Conservation (phyloP, 1,139 yeast species). For the Trichomonascaceae sp. region DNA sequence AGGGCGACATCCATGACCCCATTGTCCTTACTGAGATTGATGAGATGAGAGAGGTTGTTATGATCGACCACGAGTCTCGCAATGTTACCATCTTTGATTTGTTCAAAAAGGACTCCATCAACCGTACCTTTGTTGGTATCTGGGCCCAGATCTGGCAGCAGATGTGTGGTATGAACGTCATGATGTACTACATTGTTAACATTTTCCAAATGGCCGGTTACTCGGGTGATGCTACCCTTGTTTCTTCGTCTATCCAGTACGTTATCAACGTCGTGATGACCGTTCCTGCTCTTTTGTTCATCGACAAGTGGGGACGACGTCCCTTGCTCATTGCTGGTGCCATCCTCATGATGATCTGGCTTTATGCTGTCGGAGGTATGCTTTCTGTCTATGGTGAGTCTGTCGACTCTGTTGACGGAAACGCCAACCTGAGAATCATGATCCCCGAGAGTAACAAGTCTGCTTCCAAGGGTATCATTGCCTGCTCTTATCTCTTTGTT, state of each 20-base stretch:
- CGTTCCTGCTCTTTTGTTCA: slow-evolving; percentile 32
- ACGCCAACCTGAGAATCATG: slow-evolving; percentile 37
- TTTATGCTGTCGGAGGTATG: slow-evolving; percentile 28
- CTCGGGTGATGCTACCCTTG: slow-evolving; percentile 23
- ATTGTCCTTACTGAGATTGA: slow-evolving; percentile 43
- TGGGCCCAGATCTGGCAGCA: slow-evolving; percentile 62
- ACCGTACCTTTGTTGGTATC: slow-evolving; percentile 40
- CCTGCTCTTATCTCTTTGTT: slow-evolving; percentile 49
- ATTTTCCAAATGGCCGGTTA: slow-evolving; percentile 28
- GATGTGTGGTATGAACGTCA: slow-evolving; percentile 58
- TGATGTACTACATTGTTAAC: slow-evolving; percentile 33
- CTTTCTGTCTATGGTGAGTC: slow-evolving; percentile 30
- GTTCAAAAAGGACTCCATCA: slow-evolving; percentile 34
- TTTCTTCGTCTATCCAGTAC: slow-evolving; percentile 46
- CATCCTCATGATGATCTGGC: slow-evolving; percentile 31
- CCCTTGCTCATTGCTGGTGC: slow-evolving; percentile 29
- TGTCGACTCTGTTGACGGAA: slow-evolving; percentile 28
- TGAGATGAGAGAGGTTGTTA: slow-evolving; percentile 38
- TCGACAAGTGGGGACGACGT: slow-evolving; percentile 44
- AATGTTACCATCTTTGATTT: slow-evolving; percentile 30
- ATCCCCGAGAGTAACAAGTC: slow-evolving; percentile 28
- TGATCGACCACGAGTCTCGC: slow-evolving; percentile 15
- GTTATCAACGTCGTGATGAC: slow-evolving; percentile 31
- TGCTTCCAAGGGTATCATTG: slow-evolving; percentile 39
- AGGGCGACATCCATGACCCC: slow-evolving; percentile 38